Conservation (phyloP, 805 yeast species). For the Cyberlindnera xishuangbannaensis region DNA sequence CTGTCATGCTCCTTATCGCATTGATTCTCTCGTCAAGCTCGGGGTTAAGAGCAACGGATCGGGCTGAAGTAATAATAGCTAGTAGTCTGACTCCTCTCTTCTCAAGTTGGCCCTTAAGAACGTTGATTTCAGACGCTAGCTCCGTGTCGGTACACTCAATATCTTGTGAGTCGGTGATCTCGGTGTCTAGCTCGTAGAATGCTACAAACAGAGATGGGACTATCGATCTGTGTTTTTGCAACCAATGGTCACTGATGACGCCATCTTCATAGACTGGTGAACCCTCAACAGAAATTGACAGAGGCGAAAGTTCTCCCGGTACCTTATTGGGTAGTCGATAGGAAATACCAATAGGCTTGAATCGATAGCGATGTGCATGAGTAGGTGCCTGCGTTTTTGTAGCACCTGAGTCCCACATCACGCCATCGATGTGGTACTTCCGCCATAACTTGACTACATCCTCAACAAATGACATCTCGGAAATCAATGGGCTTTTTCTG, state of each 20-base stretch:
- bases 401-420: slow-evolving; percentile 24
- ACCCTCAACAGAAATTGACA: slow-evolving; percentile 4
- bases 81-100: slow-evolving; percentile 29
- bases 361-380: slow-evolving; percentile 24
- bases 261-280: slow-evolving; percentile 30
- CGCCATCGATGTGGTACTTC: slow-evolving; percentile 25
- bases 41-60: slow-evolving; percentile 25
- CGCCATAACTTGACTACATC: slow-evolving; percentile 28
- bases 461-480: slow-evolving; percentile 8
- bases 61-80: slow-evolving; percentile 30
- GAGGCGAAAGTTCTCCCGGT: slow-evolving; percentile 3
- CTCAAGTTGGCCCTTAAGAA: slow-evolving; percentile 28
- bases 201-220: slow-evolving; percentile 44
- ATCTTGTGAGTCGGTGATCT: slow-evolving; percentile 22
- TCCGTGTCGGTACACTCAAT: slow-evolving; percentile 26
- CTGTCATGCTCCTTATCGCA: slow-evolving; percentile 35
- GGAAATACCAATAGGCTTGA: slow-evolving; percentile 28
- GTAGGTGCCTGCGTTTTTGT: slow-evolving; percentile 19
- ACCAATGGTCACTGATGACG: slow-evolving; percentile 42
- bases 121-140: slow-evolving; percentile 33
- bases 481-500: slow-evolving; percentile 9
- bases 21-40: slow-evolving; percentile 32
- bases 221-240: slow-evolving; percentile 42
- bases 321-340: slow-evolving; percentile 20
- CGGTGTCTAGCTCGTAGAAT: slow-evolving; percentile 36